Conservation (phyloP, 2,329 filamentous ascomycete genomes). For the Sporothrix protearum region DNA sequence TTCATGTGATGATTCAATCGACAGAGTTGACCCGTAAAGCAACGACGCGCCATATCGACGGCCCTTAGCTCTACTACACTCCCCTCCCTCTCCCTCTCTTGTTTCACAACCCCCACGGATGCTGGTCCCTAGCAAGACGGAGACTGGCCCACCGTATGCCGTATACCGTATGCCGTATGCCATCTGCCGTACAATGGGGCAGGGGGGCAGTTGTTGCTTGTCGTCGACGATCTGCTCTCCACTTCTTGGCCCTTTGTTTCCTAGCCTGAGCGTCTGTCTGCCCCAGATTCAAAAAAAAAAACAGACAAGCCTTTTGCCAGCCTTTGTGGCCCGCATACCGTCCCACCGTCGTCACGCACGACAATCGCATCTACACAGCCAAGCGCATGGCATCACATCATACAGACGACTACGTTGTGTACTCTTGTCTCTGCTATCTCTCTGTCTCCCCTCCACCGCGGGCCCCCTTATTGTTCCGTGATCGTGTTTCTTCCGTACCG, state of each 20-base stretch:
- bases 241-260: neutral
- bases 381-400: conserved; percentile 20
- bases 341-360: too few relatives aligned
- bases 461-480: conserved; percentile 9
- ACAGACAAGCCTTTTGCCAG: conserved; percentile 7
- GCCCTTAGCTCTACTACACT: neutral
- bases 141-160: neutral
- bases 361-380: conserved; percentile 19
- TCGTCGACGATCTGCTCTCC: too few relatives aligned
- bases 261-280: neutral
- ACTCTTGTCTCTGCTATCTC: neutral
- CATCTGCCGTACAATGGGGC: neutral
- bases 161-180: neutral
- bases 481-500: conserved; percentile 13
- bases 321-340: conserved; percentile 14
- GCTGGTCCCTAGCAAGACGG: neutral
- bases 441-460: neutral
- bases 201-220: neutral
- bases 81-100: too few relatives aligned
- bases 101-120: conserved; percentile 8
- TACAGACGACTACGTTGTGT: neutral
- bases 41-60: neutral
- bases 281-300: neutral
- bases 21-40: too few relatives aligned
- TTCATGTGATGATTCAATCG: neutral